These are phyloP conservation scores for Zoysia pacifica DNA, from an alignment of 176 grass and related monocot genomes.

Conservation along the genomic window DNA sequence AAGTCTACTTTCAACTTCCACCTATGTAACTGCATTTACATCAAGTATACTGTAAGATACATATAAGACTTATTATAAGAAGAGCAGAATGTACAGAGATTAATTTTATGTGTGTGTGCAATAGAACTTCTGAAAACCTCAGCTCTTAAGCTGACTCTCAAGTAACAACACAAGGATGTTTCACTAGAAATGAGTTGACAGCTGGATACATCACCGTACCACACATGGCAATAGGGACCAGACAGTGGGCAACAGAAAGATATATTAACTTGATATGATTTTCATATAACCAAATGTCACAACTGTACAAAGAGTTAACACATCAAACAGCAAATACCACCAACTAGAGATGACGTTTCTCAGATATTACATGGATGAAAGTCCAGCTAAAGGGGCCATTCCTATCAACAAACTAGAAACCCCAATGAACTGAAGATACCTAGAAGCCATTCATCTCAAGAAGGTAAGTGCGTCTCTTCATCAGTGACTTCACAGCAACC, in stretches of 20 bases:
- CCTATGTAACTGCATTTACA: slow-evolving; percentile 9
- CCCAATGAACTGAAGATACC: slow-evolving; percentile 11
- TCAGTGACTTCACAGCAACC: slow-evolving; percentile 68
- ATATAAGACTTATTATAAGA: neutral
- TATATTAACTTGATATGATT: slow-evolving; percentile 38
- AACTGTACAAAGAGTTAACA: slow-evolving; percentile 55
- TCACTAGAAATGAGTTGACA: neutral
- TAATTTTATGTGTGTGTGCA: slow-evolving; percentile 9
- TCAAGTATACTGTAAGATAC: neutral
- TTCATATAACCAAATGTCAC: slow-evolving; percentile 51
- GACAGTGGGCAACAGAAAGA: slow-evolving; percentile 3
- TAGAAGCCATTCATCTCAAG: slow-evolving; percentile 97
- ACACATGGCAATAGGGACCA: neutral
- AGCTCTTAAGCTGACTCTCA: slow-evolving; percentile 2
- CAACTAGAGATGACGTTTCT: slow-evolving; percentile 22
- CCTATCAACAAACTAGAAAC: slow-evolving; percentile 16
- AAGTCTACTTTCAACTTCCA: slow-evolving; percentile 26
- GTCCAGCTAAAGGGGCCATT: slow-evolving; percentile 27
- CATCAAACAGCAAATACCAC: slow-evolving; percentile 30
- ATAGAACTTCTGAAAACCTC: neutral
- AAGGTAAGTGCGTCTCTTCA: slow-evolving; percentile 87
- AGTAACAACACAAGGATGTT: neutral
- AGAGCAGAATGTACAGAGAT: neutral
- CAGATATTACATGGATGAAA: slow-evolving; percentile 37
- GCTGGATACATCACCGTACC: slow-evolving; percentile 6